Base-by-base conservation (phyloP, 495 filamentous ascomycete species). In the Aspergillus sclerotiicarbonarius region DNA sequence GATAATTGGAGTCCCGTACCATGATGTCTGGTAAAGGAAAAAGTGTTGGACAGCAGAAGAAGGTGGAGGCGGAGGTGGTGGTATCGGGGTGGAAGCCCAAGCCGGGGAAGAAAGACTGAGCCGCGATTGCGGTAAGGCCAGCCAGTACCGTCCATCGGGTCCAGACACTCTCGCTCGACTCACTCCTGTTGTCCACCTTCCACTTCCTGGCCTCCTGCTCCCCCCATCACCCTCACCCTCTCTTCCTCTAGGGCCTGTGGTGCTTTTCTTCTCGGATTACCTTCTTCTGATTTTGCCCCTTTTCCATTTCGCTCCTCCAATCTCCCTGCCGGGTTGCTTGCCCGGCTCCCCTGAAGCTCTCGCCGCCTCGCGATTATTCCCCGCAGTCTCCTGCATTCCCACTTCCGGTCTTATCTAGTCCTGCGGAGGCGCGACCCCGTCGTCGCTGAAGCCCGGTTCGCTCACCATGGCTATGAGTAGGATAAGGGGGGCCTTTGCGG, bases 401-500 rank as follows among this genome's bases (percentile, higher is more conserved):
- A 44, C 57, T 61, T 54, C 52, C 61, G 41, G 55, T 58, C 63
- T 47, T 55, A 25, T 59, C 54, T 65, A 49, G 55, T 49, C 46
- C 62, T 71, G 76, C 64, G 78, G 71, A 77, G 74, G 74, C 71
- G 76, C 76, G 73, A 75, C 75, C 59, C 62, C 59, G 75, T 78
- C 74, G 82, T 73, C 73, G 73, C 71, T 74, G 68, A 73, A 74
- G 68, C 68, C 59, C 54, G 48, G 60, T 48, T 51, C 65, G 63
- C 60, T 66, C 68, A 62, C 74, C 64, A 93, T 96, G 89, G 94
- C 94, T 67, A 92, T 97, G 72, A 97, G 94, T 76, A 87, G 93
- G 73, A 93, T 99, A 67, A 86, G 90, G 67, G 91, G 90, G 73
- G 94, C 92, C 72, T 96, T 99, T 72, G 86, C 89, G 73, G 80